phyloP scores from a whole-genome alignment of 345 rosid genomes.

The Salix dunnii region DNA sequence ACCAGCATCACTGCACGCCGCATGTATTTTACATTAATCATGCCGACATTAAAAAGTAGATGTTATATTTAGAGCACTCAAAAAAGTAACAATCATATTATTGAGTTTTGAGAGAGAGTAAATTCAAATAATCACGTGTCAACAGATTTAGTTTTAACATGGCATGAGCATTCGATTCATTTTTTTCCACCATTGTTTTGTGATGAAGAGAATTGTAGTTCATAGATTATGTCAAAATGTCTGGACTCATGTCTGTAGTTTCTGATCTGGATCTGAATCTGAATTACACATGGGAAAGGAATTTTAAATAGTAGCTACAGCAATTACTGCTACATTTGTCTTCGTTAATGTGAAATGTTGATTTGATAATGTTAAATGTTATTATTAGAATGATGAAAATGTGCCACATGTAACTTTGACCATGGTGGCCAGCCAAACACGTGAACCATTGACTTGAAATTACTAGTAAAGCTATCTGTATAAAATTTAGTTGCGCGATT shows the following conservation, averaged over 20 bases:
- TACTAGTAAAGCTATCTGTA: background rate
- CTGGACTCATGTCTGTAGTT: background rate
- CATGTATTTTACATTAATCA: constrained; percentile 2
- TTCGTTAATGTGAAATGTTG: constrained; percentile 1
- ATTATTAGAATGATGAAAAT: background rate
- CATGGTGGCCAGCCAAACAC: background rate
- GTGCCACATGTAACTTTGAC: background rate
- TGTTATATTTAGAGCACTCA: background rate
- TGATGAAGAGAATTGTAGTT: background rate
- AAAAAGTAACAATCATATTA: background rate
- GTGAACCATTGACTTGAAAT: background rate
- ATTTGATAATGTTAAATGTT: background rate
- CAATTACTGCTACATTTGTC: background rate
- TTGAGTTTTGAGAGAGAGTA: background rate
- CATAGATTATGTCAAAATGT: background rate
- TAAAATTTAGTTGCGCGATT: background rate
- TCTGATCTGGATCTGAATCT: constrained; percentile 14
- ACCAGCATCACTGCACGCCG: constrained; percentile 13
- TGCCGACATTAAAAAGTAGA: constrained; percentile 4
- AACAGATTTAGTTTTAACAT: background rate
- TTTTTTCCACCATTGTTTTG: background rate
- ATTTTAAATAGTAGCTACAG: background rate
- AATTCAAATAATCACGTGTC: background rate
- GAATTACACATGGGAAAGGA: background rate
- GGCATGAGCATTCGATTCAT: background rate